A percentile compares a stretch with the other conserved stretches of the same genome.
phyloP scores from a whole-genome alignment of 371 early-diverging fungal genomes.

The Mycotypha africana region DNA sequence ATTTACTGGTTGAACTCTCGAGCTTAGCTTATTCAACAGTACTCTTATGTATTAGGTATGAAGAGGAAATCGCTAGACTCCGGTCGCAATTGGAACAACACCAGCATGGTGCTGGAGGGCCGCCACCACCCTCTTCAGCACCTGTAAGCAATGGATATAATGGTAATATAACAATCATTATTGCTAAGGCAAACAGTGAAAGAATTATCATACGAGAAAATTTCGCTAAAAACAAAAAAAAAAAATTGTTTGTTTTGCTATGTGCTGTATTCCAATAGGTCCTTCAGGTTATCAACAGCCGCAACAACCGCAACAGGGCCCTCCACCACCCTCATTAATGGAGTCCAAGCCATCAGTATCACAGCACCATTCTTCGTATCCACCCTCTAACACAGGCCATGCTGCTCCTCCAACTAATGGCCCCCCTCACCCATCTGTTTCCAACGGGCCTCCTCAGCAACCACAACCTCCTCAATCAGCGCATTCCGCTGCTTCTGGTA shows the following conservation, averaged over 20 bases:
- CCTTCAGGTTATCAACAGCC: constrained; percentile 20
- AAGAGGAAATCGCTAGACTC: constrained; percentile 46
- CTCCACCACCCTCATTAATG: constrained; percentile 20
- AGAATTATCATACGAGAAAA: no score
- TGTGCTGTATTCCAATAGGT: constrained; percentile 8
- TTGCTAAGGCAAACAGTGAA: not conserved
- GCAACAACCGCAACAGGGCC: constrained; percentile 8
- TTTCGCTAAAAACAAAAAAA: not conserved
- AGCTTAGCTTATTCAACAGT: not conserved
- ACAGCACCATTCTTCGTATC: no score
- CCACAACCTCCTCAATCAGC: constrained; percentile 26
- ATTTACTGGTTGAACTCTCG: no score
- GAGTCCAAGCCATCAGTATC: constrained; percentile 24
- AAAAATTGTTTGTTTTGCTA: not conserved
- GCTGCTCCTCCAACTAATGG: constrained; percentile 14
- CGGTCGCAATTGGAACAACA: constrained; percentile 45
- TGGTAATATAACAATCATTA: constrained; percentile 1
- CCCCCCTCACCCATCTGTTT: constrained; percentile 18
- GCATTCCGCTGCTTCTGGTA: no score
- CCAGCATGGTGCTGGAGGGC: constrained; percentile 17
- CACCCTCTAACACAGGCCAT: no score
- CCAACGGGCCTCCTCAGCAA: constrained; percentile 14
- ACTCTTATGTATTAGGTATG: constrained; percentile 25
- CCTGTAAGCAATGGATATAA: constrained; percentile 7
- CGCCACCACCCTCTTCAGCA: no score